A percentile compares a stretch with the other conserved stretches of the same genome.
phyloP scores from a whole-genome alignment of 139 green algal species.

The Eudorina sp. region DNA sequence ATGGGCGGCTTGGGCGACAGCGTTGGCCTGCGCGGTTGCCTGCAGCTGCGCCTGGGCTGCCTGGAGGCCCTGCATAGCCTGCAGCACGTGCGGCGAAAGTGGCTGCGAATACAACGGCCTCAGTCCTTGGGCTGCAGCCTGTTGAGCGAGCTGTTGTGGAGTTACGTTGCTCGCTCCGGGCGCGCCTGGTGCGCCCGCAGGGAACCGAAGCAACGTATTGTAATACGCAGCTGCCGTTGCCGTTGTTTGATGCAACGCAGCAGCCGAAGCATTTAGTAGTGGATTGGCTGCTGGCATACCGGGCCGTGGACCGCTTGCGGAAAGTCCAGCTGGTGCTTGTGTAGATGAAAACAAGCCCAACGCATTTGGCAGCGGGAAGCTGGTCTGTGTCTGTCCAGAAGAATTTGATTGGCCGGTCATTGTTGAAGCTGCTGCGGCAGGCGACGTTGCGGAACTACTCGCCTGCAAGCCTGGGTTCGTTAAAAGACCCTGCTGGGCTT shows the following conservation, averaged over 20 bases:
- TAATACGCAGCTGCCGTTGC: slow-evolving; percentile 24
- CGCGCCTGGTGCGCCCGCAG: neutral
- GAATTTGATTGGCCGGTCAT: neutral
- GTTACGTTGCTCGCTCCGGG: neutral
- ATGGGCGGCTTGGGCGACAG: slow-evolving; percentile 4
- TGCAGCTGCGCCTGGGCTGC: slow-evolving; percentile 40
- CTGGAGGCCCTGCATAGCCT: slow-evolving; percentile 36
- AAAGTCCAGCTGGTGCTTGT: neutral
- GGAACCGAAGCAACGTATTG: slow-evolving; percentile 24
- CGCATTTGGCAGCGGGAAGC: neutral
- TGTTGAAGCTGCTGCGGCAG: neutral
- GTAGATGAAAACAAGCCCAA: slow-evolving; percentile 14
- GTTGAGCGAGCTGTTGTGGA: slow-evolving; percentile 13
- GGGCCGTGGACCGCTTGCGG: neutral
- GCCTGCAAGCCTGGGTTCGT: slow-evolving; percentile 22
- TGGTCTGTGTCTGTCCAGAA: neutral
- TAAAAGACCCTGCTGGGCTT: neutral
- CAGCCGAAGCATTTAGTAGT: slow-evolving; percentile 8
- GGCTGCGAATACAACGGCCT: neutral
- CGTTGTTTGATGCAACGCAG: slow-evolving; percentile 23
- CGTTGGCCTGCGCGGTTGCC: slow-evolving; percentile 32
- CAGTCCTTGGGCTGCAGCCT: slow-evolving; percentile 2
- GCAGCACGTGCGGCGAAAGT: slow-evolving; percentile 24
- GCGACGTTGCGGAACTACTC: neutral
- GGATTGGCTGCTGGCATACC: neutral